Base-by-base conservation (phyloP, 805 yeast genomes). In the Alloascoidea hylecoeti region DNA sequence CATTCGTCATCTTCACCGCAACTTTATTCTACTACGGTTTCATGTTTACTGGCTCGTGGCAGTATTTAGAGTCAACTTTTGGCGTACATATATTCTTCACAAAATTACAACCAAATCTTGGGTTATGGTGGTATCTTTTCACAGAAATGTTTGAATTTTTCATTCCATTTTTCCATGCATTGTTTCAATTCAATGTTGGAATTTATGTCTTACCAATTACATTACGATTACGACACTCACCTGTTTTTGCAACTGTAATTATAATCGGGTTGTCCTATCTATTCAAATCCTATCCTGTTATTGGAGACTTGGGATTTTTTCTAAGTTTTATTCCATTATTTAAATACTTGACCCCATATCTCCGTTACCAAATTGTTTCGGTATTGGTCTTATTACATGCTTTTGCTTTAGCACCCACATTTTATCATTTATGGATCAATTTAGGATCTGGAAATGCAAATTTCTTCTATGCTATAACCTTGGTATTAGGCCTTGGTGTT, bases 101-200 rank as follows among this genome's bases (percentile, higher is more conserved):
- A 30, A 88, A 84, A 44, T 72, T 86, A 43, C 66, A 77, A 3
- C 98, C 98, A 17, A 92, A 92, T 57, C 56, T 92, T 46, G 98
- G 98, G 0, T 63, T 92, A 15, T 92, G 99, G 99, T 92, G 99
- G 99, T 92, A 92, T 61, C 76, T 88, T 49, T 92, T 92, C 63
- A 81, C 89, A 33, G 98, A 92, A 57, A 82, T 92, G 74, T 92
- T 92, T 58, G 92, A 80, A 39, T 81, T 76, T 52, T 92, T 89
- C 65, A 69, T 78, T 18, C 75, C 83, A 15, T 86, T 92, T 50
- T 92, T 82, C 63, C 60, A 78, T 32, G 76, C 85, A 6, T 78
- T 86, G 15, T 92, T 88, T 72, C 88, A 86, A 49, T 50, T 88
- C 35, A 85, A 77, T 57, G 57, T 75, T 13, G 62, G 75, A 15